Evolutionary conservation across 805 yeast species (phyloP), one percentile per base, ranked within the genome.

Genomic region (Ogataea glucozyma): DNA sequence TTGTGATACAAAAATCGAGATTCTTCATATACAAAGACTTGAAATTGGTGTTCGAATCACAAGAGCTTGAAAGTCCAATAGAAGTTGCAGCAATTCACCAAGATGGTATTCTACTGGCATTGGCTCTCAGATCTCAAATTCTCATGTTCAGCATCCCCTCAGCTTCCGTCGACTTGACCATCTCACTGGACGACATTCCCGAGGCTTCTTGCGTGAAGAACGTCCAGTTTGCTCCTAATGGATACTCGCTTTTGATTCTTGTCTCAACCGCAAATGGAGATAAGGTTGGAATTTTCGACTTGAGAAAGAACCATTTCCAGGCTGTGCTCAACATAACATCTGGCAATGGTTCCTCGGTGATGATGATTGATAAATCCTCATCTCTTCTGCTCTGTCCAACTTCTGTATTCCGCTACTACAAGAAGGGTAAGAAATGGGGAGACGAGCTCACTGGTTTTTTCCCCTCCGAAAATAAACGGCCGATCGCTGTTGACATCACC

Each of bases 171-270:
- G 72, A 66, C 8, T 57, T 76, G 3, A 59, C 63, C 4, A 49
- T 75, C 18, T 22, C 56, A 7, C 12, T 32, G 16, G 46, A 42
- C 4, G 36, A 19, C 4, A 32, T 45, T 4, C 26, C 32, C 19
- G 38, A 27, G 12, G 38, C 43, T 7, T 17, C 22, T 1, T 26
- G 40, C 1, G 63, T 75, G 8, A 48, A 59, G 5, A 58, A 64
- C n/a, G 43, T 81, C 10, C 54, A 58, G 31, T 82, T 81, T 62
- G 84, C 83, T 2, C 65, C 69, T 21, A 84, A 84, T 55, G 91
- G 91, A 1, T 81, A 78, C 58, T 80, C 83, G 75, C 56, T 84
- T 14, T 26, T 59, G 12, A 44, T 59, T 11, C 23, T 40, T 4
- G 31, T 31, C 21, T 19, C 34, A 10, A 38, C 48, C 2, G 36